Evolutionary conservation across 208 protist species (phyloP), one percentile per base, ranked within the genome.

Genomic region (Leishmania tropica): DNA sequence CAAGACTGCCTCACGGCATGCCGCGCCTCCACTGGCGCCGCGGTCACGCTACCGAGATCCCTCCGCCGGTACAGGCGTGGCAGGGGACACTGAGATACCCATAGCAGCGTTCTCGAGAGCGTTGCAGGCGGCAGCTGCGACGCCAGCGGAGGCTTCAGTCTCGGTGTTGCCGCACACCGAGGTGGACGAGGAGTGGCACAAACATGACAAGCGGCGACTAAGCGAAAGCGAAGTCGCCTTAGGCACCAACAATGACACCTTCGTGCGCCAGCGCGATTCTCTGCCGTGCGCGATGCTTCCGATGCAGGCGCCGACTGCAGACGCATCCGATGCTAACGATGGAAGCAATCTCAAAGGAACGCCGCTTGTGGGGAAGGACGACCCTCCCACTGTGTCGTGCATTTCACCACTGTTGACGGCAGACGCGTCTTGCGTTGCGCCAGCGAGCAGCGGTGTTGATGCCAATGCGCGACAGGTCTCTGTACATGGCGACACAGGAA

Each of bases 41-140:
- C 64, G 19, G 13, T 73, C 65, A 72, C 75, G 76, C 35, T 62
- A 84, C 67, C 67, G 21, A 5, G 76, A 80, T 37, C 64, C 70
- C 24, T 53, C 56, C 13, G 35, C 56, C 35, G 42, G 35, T 78
- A 56, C 45, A 35, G 8, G 3, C 51, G 13, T 62, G 53, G 4
- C 48, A 10, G 45, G n/a, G 4, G 28, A 17, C 53, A 76, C 35
- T n/a, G 31, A 45, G 73, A 8, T 13, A 42, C 35, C 51, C 51
- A 45, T 35, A 7, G 47, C 2, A 74, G 70, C 37, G 3, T 2
- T 19, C 40, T 54, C 28, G 45, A 74, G 45, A 28, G 40, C 40
- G 31, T 40, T 35, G 70, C 28, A 8, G 42, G n/a, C 6, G 45
- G 24, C 37, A 47, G 3, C 24, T 5, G 51, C 15, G 15, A 31